A percentile compares a stretch with the other conserved stretches of the same genome.
These are phyloP conservation scores for Xerocomellus dryophilus DNA, from an alignment of 768 basidiomycete species.

Conservation along the genomic window DNA sequence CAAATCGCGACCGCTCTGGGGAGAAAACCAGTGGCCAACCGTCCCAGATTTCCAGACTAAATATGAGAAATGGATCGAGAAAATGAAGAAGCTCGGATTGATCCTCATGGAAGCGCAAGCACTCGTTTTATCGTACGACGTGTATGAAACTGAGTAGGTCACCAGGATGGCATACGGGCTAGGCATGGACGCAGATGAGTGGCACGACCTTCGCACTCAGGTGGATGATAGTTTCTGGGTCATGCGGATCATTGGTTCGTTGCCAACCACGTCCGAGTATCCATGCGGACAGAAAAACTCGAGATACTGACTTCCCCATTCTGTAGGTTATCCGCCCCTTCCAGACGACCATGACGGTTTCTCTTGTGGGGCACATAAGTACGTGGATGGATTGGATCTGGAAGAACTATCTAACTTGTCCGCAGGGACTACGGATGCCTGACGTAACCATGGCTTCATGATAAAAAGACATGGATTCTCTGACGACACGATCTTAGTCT, in stretches of 20 bases:
- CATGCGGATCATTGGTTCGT: constrained; percentile 74
- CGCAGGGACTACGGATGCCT: constrained; percentile 85
- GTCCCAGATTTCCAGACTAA: constrained; percentile 55
- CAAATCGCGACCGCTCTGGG: constrained; percentile 70
- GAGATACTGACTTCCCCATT: neutral
- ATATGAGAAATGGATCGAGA: constrained; percentile 74
- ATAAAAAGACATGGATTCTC: neutral
- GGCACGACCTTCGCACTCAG: constrained; percentile 59
- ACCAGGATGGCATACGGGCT: constrained; percentile 78
- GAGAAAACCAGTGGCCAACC: constrained; percentile 84
- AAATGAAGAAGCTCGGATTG: constrained; percentile 81
- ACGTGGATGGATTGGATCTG: constrained; percentile 3
- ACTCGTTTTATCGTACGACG: neutral
- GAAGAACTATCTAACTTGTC: constrained; percentile 4
- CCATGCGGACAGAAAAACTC: neutral
- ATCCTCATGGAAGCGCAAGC: constrained; percentile 84
- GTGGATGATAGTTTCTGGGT: constrained; percentile 90
- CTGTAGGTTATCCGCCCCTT: constrained; percentile 79
- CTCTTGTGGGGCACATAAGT: constrained; percentile 92
- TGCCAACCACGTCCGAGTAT: neutral
- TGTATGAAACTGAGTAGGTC: neutral
- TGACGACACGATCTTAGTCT: constrained; percentile 50
- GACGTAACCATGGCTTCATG: constrained; percentile 49
- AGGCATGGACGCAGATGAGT: constrained; percentile 68
- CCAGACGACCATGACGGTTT: constrained; percentile 76